phyloP scores from a whole-genome alignment of 176 grass and related monocot genomes.

The Hsuehochloa calcarea region DNA sequence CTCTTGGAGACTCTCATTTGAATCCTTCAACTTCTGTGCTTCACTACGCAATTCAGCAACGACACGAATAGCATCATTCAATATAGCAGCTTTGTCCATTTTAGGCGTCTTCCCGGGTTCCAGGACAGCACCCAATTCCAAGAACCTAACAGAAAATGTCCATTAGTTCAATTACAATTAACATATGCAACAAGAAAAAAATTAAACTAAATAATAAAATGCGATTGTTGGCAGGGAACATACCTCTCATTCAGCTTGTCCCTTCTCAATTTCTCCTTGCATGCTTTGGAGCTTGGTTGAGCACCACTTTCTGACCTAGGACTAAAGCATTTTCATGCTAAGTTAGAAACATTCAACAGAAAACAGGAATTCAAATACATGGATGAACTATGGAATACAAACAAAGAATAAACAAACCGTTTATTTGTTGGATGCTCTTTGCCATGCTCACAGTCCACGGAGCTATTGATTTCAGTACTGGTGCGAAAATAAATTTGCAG shows the following conservation, averaged over 20 bases:
- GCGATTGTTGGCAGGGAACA: background rate
- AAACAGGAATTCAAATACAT: background rate
- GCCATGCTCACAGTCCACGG: constrained; percentile 44
- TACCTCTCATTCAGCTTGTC: constrained; percentile 92
- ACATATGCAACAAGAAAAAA: background rate
- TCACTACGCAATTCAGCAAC: constrained; percentile 73
- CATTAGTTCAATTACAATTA: constrained; percentile 16
- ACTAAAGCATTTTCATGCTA: constrained; percentile 44
- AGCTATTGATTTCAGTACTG: constrained; percentile 65
- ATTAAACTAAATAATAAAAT: constrained; percentile 1
- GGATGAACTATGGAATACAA: background rate
- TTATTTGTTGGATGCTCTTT: constrained; percentile 71
- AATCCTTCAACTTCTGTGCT: constrained; percentile 83
- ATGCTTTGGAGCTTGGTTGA: constrained; percentile 86
- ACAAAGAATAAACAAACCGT: constrained; percentile 55
- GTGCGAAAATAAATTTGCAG: constrained; percentile 10
- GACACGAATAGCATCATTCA: constrained; percentile 78
- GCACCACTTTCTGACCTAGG: constrained; percentile 59
- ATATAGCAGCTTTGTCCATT: constrained; percentile 93
- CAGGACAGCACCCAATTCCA: constrained; percentile 81
- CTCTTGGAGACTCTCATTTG: constrained; percentile 82
- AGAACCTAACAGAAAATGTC: constrained; percentile 57
- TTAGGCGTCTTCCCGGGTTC: constrained; percentile 87
- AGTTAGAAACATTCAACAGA: constrained; percentile 26
- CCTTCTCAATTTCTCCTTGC: constrained; percentile 88